Evolutionary conservation across 208 protist genomes (phyloP).

Genomic region (Trypanosoma boissoni): DNA sequence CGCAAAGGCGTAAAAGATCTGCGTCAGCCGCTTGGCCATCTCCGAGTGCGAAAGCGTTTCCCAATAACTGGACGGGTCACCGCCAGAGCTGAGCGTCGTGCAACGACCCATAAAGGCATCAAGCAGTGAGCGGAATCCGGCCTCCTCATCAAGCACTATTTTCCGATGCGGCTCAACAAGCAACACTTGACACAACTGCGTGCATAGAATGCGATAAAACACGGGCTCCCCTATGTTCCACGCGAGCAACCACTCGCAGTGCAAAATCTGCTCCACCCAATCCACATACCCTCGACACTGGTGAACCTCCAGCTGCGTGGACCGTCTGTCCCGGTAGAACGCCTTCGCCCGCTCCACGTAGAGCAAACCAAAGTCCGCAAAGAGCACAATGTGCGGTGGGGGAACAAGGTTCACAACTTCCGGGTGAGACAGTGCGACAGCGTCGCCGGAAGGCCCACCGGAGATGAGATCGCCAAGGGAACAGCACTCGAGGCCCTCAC

Average conservation of each 20-base stretch:
- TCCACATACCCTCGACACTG: conserved; percentile 38
- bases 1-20: conserved; percentile 40
- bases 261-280: conserved; percentile 40
- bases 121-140: conserved; percentile 55
- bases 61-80: neutral
- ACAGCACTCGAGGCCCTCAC: conserved; percentile 42
- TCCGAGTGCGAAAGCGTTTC: neutral
- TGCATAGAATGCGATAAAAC: conserved; percentile 33
- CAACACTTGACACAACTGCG: conserved; percentile 37
- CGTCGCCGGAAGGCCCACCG: neutral
- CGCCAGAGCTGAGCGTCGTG: no score
- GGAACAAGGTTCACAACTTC: conserved; percentile 39
- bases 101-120: conserved; percentile 42
- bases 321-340: conserved; percentile 47
- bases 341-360: conserved; percentile 33
- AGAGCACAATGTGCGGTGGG: conserved; percentile 35
- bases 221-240: conserved; percentile 29
- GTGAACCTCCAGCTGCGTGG: conserved; percentile 25
- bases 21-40: conserved; percentile 23
- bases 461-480: conserved; percentile 28
- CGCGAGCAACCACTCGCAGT: conserved; percentile 42
- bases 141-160: conserved; percentile 49
- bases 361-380: conserved; percentile 37
- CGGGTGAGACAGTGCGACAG: neutral
- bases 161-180: conserved; percentile 49